Percentiles rank a stretch among this genome's conserved stretches.
Conservation (phyloP, 495 filamentous ascomycete genomes). For the Clavariopsis aquatica region DNA sequence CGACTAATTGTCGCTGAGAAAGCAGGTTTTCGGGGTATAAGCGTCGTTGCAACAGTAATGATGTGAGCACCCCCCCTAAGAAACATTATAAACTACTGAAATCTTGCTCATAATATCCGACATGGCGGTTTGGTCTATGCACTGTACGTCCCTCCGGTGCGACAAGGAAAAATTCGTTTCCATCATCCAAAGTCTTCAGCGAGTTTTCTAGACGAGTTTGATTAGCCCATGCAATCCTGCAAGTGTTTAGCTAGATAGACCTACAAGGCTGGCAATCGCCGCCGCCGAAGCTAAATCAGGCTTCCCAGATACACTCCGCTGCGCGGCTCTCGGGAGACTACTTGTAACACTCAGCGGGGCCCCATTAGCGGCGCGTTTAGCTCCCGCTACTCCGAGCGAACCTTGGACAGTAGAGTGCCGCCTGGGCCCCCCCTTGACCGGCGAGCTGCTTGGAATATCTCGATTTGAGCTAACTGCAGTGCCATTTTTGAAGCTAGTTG, state of each 20-base stretch:
- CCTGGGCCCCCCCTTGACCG: conserved; percentile 33
- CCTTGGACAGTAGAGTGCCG: conserved; percentile 39
- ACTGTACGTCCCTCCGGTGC: neutral
- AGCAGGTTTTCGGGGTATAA: conserved; percentile 34
- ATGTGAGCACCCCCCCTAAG: neutral
- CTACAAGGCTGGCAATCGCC: conserved; percentile 40
- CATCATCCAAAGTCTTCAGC: neutral
- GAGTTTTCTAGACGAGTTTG: conserved; percentile 22
- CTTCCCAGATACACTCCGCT: conserved; percentile 39
- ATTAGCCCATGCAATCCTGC: conserved; percentile 6
- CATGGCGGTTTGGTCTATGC: neutral
- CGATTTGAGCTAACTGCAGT: conserved; percentile 24
- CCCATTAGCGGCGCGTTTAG: conserved; percentile 36
- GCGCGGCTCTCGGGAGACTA: conserved; percentile 39
- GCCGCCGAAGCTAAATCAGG: conserved; percentile 40
- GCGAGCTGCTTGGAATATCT: conserved; percentile 37
- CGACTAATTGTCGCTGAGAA: conserved; percentile 3
- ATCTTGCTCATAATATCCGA: conserved; percentile 12
- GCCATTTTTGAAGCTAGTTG: conserved; percentile 41
- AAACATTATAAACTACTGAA: conserved; percentile 10
- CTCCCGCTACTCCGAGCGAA: conserved; percentile 17
- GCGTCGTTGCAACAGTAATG: conserved; percentile 14
- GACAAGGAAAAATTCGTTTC: neutral
- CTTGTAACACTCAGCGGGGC: conserved; percentile 35
- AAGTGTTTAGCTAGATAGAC: neutral